Evolutionary conservation across 306 rosid genomes (phyloP).

Genomic region (Quercus parvula): DNA sequence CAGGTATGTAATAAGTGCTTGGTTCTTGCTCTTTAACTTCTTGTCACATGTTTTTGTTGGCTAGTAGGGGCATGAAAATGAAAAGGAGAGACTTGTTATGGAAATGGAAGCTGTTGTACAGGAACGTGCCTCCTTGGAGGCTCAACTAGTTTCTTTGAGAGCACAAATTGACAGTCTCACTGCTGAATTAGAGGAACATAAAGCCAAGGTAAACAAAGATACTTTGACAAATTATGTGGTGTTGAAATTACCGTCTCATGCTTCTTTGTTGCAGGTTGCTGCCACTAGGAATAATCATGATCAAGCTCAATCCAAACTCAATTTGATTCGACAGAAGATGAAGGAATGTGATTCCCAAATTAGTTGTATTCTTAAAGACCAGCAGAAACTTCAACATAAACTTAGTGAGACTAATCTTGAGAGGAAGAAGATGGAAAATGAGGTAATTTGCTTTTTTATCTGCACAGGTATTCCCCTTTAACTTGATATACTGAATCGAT

Average conservation of each 20-base stretch:
- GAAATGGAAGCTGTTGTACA: slow-evolving; percentile 84
- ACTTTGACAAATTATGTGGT: slow-evolving; percentile 11
- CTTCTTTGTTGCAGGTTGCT: slow-evolving; percentile 53
- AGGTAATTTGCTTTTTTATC: slow-evolving; percentile 43
- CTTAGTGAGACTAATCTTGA: slow-evolving; percentile 78
- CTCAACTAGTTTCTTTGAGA: slow-evolving; percentile 58
- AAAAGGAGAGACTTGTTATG: slow-evolving; percentile 89
- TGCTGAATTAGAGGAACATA: slow-evolving; percentile 72
- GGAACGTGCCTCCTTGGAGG: slow-evolving; percentile 69
- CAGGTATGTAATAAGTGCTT: not conserved
- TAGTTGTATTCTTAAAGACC: slow-evolving; percentile 63
- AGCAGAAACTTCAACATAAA: slow-evolving; percentile 64
- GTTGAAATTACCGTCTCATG: slow-evolving; percentile 24
- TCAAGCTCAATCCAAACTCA: slow-evolving; percentile 56
- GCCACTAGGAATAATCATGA: slow-evolving; percentile 62
- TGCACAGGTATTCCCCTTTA: not conserved
- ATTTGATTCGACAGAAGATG: slow-evolving; percentile 63
- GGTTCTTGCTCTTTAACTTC: not conserved
- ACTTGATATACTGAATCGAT: slow-evolving; percentile 23
- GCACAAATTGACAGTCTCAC: slow-evolving; percentile 48
- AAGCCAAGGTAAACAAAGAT: slow-evolving; percentile 40
- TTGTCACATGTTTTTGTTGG: slow-evolving; percentile 17
- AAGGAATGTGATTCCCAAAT: slow-evolving; percentile 84
- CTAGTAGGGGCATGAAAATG: slow-evolving; percentile 85
- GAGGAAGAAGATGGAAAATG: slow-evolving; percentile 94